These are phyloP conservation scores for Wilhelminamyces savonicus DNA, from an alignment of 805 yeast species.

Conservation along the genomic window DNA sequence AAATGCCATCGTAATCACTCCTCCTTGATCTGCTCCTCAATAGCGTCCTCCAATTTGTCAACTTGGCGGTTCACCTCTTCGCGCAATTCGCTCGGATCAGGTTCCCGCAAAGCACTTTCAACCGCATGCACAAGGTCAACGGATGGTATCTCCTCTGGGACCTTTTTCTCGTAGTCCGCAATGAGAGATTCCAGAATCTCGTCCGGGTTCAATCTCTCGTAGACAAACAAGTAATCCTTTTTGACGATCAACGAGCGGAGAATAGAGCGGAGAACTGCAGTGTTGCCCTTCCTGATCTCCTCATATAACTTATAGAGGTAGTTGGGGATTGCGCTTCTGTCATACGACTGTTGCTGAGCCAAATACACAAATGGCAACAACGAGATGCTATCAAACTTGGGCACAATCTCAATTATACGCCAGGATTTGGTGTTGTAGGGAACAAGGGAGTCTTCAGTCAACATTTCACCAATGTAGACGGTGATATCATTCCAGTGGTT, in stretches of 20 bases:
- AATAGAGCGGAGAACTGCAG: conserved; percentile 5
- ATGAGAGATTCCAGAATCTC: conserved; percentile 1
- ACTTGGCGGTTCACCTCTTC: conserved; percentile 18
- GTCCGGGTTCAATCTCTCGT: conserved; percentile 19
- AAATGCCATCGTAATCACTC: too few relatives aligned
- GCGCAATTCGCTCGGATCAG: conserved; percentile 10
- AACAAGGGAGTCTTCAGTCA: too few relatives aligned
- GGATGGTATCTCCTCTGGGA: background rate
- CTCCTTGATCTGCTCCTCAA: too few relatives aligned
- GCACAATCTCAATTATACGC: conserved; percentile 15
- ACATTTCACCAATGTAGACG: too few relatives aligned
- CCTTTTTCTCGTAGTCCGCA: too few relatives aligned
- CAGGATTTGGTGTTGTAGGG: too few relatives aligned
- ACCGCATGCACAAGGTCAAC: too few relatives aligned
- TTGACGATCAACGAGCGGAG: conserved; percentile 14
- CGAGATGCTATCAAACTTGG: conserved; percentile 13
- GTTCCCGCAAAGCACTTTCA: conserved; percentile 4
- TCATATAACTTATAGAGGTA: conserved; percentile 4
- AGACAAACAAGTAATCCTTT: conserved; percentile 21
- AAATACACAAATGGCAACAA: conserved; percentile 9
- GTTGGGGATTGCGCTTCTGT: conserved; percentile 1
- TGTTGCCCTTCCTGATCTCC: conserved; percentile 6
- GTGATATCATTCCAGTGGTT: conserved; percentile 23
- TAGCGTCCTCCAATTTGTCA: conserved; percentile 10
- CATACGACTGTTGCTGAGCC: conserved; percentile 3